Evolutionary conservation across 345 rosid genomes (phyloP).

Genomic region (Cardamine occulta): DNA sequence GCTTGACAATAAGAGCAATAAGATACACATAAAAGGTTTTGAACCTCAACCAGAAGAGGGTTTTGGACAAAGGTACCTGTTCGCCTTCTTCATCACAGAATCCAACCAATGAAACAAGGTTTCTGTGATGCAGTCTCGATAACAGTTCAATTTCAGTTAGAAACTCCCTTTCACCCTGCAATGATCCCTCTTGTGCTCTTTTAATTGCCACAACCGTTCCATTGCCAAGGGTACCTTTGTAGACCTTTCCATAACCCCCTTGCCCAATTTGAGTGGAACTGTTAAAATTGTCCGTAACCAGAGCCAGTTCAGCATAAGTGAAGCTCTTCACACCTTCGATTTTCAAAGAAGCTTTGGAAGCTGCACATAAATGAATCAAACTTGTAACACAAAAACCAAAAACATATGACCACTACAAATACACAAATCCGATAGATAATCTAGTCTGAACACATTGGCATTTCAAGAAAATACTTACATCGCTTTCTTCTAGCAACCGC

Average conservation of each 20-base stretch:
- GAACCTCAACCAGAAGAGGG: slow-evolving; percentile 12
- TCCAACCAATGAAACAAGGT: slow-evolving; percentile 88
- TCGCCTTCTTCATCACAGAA: slow-evolving; percentile 93
- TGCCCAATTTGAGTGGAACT: slow-evolving; percentile 76
- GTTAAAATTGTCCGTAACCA: slow-evolving; percentile 68
- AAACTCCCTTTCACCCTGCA: slow-evolving; percentile 94
- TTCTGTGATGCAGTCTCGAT: slow-evolving; percentile 91
- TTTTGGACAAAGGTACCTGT: slow-evolving; percentile 59
- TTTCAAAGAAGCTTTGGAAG: slow-evolving; percentile 58
- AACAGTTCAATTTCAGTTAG: slow-evolving; percentile 85
- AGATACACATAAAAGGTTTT: slow-evolving; percentile 18
- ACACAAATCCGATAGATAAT: slow-evolving; percentile 8
- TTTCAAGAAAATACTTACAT: slow-evolving; percentile 54
- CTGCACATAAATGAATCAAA: slow-evolving; percentile 48
- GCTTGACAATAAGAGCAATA: slow-evolving; percentile 18
- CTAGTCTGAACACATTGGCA: neutral
- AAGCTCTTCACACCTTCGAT: slow-evolving; percentile 83
- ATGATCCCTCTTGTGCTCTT: slow-evolving; percentile 86
- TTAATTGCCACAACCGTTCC: slow-evolving; percentile 87
- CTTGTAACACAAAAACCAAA: slow-evolving; percentile 19
- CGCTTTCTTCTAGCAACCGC: slow-evolving; percentile 55
- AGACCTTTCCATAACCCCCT: slow-evolving; percentile 98
- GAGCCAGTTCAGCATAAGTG: slow-evolving; percentile 67
- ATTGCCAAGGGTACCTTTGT: slow-evolving; percentile 71
- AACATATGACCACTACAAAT: slow-evolving; percentile 14